Conservation (phyloP, 2,329 filamentous ascomycete genomes). For the Magnaporthiopsis incrustans region DNA sequence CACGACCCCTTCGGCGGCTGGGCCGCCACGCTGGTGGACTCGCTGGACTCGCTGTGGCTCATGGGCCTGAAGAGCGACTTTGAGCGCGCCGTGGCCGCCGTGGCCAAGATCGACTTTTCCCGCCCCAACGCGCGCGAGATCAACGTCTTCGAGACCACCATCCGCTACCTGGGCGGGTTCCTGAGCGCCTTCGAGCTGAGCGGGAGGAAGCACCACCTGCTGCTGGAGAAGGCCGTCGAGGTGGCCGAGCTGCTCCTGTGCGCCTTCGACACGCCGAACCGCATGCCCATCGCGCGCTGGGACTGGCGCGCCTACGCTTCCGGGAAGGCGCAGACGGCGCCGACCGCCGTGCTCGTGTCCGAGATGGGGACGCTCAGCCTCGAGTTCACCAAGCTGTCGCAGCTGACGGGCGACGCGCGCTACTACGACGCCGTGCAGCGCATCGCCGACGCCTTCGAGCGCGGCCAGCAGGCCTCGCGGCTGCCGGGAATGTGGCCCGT, state of each 20-base stretch:
- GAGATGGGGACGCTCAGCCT: constrained; percentile 52
- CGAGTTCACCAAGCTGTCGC: constrained; percentile 57
- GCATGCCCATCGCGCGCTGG: constrained; percentile 55
- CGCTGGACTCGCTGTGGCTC: constrained; percentile 47
- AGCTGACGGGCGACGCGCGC: constrained; percentile 50
- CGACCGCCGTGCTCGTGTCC: constrained; percentile 29
- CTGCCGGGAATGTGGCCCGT: constrained; percentile 58
- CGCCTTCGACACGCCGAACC: constrained; percentile 60
- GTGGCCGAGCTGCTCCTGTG: constrained; percentile 57
- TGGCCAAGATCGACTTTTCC: constrained; percentile 39
- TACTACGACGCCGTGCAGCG: constrained; percentile 55
- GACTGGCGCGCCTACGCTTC: constrained; percentile 42
- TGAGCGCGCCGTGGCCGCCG: constrained; percentile 36
- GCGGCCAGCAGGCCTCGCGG: constrained; percentile 42
- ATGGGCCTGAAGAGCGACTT: constrained; percentile 47
- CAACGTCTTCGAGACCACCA: constrained; percentile 24
- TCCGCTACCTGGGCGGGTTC: constrained; percentile 24
- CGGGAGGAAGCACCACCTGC: constrained; percentile 37
- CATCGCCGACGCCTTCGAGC: constrained; percentile 47
- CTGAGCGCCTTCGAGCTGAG: constrained; percentile 21
- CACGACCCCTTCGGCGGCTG: constrained; percentile 56
- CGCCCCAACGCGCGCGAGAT: constrained; percentile 30
- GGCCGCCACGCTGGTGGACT: constrained; percentile 44
- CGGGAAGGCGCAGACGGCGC: constrained; percentile 36
- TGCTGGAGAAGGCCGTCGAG: constrained; percentile 55